Evolutionary conservation across 352 stramenopile genomes (phyloP).

Genomic region (Chrysophaeum taylorii): DNA sequence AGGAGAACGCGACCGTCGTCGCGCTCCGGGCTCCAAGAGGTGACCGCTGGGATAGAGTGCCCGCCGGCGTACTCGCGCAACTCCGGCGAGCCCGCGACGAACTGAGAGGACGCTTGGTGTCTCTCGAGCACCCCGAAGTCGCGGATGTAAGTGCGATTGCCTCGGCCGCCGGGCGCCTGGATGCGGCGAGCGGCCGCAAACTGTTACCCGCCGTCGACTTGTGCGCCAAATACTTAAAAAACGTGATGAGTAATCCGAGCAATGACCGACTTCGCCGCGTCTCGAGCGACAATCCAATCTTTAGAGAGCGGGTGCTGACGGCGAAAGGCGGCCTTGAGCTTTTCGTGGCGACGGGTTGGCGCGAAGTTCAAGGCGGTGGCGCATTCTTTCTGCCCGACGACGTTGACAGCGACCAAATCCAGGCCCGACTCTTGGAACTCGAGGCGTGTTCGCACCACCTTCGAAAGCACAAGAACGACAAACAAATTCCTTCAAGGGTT

Average conservation of each 20-base stretch:
- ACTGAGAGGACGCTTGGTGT: background rate
- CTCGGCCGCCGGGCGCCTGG: conserved; percentile 10
- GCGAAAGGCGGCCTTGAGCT: conserved; percentile 19
- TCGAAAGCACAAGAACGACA: too few species aligned
- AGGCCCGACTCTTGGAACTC: conserved; percentile 18
- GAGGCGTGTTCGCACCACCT: too few species aligned
- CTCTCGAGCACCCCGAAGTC: conserved; percentile 15
- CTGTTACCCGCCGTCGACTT: conserved; percentile 1
- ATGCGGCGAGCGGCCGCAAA: conserved; percentile 11
- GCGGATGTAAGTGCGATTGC: conserved; percentile 15
- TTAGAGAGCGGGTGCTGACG: background rate
- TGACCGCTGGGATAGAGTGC: background rate
- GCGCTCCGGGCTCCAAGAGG: background rate
- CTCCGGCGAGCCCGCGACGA: background rate
- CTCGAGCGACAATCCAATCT: background rate
- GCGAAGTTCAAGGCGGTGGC: conserved; percentile 7
- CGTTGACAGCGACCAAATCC: background rate
- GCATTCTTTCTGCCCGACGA: background rate
- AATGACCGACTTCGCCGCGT: background rate
- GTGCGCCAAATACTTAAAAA: conserved; percentile 12
- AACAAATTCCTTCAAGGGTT: too few species aligned
- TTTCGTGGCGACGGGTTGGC: conserved; percentile 12
- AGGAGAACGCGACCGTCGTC: conserved; percentile 18
- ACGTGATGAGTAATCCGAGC: conserved; percentile 10
- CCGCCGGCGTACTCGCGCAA: background rate